Evolutionary conservation across 805 yeast genomes (phyloP).

Genomic region (Ogataea saltuana): DNA sequence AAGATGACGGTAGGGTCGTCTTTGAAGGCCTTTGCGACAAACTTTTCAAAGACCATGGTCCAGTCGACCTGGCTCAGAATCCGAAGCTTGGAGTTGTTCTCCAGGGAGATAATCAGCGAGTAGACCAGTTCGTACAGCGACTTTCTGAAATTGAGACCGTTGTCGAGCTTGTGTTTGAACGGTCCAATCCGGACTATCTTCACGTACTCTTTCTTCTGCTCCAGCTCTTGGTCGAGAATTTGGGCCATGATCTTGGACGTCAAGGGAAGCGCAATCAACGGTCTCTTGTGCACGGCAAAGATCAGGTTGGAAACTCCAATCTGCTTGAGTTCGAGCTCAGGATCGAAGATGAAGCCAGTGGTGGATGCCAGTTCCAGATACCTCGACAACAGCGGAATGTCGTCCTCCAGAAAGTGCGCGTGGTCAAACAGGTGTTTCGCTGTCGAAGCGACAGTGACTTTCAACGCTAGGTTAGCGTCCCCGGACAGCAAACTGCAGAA

Average conservation of each 20-base stretch:
- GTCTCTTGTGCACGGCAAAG: constrained; percentile 58
- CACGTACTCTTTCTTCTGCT: constrained; percentile 55
- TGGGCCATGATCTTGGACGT: constrained; percentile 49
- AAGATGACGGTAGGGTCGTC: constrained; percentile 64
- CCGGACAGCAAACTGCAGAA: constrained; percentile 18
- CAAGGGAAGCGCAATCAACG: constrained; percentile 46
- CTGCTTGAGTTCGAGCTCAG: constrained; percentile 56
- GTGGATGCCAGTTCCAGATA: constrained; percentile 30
- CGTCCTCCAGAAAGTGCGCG: constrained; percentile 12
- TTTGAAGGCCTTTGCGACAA: constrained; percentile 51
- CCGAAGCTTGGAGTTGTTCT: constrained; percentile 25
- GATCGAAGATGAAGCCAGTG: constrained; percentile 32
- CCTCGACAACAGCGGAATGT: constrained; percentile 18
- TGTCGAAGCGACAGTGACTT: constrained; percentile 31
- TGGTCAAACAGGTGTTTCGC: constrained; percentile 31
- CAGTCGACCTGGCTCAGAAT: constrained; percentile 28
- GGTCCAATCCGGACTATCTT: constrained; percentile 82
- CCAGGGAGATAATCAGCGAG: constrained; percentile 44
- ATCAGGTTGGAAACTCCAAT: constrained; percentile 59
- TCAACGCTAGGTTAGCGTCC: constrained; percentile 16
- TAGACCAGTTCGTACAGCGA: constrained; percentile 69
- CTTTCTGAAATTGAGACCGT: constrained; percentile 72
- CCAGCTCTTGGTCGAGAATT: constrained; percentile 53
- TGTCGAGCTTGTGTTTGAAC: constrained; percentile 78
- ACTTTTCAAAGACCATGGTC: constrained; percentile 36